Evolutionary conservation across 371 early-diverging fungal genomes (phyloP), one percentile per base, ranked within the genome.

Genomic region (Actinomucor elegans): DNA sequence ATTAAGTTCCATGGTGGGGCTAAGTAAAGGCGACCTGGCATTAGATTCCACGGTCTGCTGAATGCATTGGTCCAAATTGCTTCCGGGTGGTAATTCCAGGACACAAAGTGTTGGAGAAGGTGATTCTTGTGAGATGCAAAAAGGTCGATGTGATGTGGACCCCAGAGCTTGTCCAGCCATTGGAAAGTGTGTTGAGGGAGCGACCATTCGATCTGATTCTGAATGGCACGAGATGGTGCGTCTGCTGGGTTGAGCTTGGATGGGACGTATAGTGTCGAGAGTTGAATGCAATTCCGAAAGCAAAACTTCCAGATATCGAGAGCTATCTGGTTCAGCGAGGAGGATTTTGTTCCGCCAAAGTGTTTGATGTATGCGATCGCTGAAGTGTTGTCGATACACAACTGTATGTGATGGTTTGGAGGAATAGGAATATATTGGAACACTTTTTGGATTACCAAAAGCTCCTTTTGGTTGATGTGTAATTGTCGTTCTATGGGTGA

Each of bases 61-160:
- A n/a, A 27, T 43, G 28, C 43, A 43, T 5, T 9, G 28, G 26
- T 43, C 2, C 26, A 5, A 11, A 53, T 14, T n/a, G 61, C 61
- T 38, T 61, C 61, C 42, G 36, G 58, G 29, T 63, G 55, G 24
- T 35, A 47, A 0, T 45, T 8, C 64, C 64, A 57, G 0, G 47
- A 53, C 2, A 63, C 50, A 37, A 57, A 57, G 10, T 36, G 48
- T 43, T 50, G 54, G 9, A 57, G 42, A 5, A 57, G 46, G 1
- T 36, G 1, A 3, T n/a, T n/a, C n/a, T n/a, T n/a, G n/a, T n/a
- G n/a, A n/a, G n/a, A n/a, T n/a, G n/a, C n/a, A n/a, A n/a, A n/a
- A n/a, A n/a, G n/a, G n/a, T n/a, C n/a, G n/a, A n/a, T n/a, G n/a
- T n/a, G n/a, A n/a, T n/a, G n/a, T n/a, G n/a, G n/a, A n/a, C n/a